Evolutionary conservation across 2,329 filamentous ascomycete genomes (phyloP), one percentile per base, ranked within the genome.

Genomic region (Ceratocystis smalleyi): DNA sequence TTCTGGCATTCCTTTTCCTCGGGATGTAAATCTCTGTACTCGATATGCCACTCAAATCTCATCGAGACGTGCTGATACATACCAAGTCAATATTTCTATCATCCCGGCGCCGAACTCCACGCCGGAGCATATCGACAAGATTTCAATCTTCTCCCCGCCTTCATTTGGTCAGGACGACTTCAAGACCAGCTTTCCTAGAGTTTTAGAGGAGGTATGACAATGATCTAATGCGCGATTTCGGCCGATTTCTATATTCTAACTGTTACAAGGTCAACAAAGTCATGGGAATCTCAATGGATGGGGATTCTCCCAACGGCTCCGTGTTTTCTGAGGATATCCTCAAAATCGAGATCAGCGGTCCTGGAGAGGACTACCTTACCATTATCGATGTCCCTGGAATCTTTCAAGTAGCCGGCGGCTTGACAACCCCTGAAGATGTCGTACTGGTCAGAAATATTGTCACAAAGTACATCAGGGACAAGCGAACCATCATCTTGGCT

Each of bases 371-470:
- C 3, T 73, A 77, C 32, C 71, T 80, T 1, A 79, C 77, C 0
- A 71, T 79, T 6, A 76, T 80, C 1, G 77, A 80, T 65, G 68
- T 79, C 1, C 77, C 77, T 1, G 76, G 77, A 1, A 69, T 79
- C 3, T 76, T 79, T 43, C 70, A 74, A 4, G 69, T 71, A 1
- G 66, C 73, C 6, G 72, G 70, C 19, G 71, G 74, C 6, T 69
- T 73, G 4, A 71, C 76, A 43, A 72, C 71, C 8, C 67, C 68
- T 0, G 64, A 67, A n/a, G 74, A 75, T 59, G 71, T 74, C 1
- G 64, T 72, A 6, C 66, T 71, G 5, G 73, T 79, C 1, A 61
- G 67, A 6, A 66, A 70, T 3, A 71, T 79, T 24, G 74, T 78
- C 2, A 68, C 73, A 7, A 59, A 65, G 1, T 79, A 79, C 67